Percentiles rank a stretch among this genome's conserved stretches.
Evolutionary conservation across 129 eudicot genomes (phyloP).

Genomic region (Pseudognaphalium luteoalbum): DNA sequence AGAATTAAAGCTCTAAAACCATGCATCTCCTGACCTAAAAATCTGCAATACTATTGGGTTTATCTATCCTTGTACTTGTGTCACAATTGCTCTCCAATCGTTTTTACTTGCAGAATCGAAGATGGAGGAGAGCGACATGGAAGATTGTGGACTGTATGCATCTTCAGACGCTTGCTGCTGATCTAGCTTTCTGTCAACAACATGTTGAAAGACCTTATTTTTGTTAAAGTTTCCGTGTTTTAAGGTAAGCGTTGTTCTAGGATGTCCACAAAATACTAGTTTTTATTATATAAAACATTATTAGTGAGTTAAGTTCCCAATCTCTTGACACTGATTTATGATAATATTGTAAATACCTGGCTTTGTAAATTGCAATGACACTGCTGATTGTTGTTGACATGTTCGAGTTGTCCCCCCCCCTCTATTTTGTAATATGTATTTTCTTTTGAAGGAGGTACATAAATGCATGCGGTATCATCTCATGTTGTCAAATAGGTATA

Average conservation of each 20-base stretch:
- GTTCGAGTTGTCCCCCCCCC: background rate
- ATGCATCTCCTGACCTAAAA: background rate
- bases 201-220: conserved; percentile 16
- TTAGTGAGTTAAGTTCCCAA: background rate
- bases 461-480: background rate
- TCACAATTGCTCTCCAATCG: background rate
- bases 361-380: conserved; percentile 29
- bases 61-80: background rate
- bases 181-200: conserved; percentile 15
- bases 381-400: background rate
- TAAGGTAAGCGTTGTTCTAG: conserved; percentile 19
- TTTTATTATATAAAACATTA: background rate
- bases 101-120: background rate
- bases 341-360: conserved; percentile 38
- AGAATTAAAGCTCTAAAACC: background rate
- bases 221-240: background rate
- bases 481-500: no score
- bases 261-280: conserved; percentile 24
- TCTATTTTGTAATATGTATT: no score
- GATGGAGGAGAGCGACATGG: conserved; percentile 20
- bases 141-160: background rate
- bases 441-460: no score
- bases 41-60: background rate
- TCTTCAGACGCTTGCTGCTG: background rate
- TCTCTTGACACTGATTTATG: conserved; percentile 22